Evolutionary conservation across 2,329 filamentous ascomycete genomes (phyloP), one percentile per base, ranked within the genome.

Genomic region (Beauveria rudraprayagi): DNA sequence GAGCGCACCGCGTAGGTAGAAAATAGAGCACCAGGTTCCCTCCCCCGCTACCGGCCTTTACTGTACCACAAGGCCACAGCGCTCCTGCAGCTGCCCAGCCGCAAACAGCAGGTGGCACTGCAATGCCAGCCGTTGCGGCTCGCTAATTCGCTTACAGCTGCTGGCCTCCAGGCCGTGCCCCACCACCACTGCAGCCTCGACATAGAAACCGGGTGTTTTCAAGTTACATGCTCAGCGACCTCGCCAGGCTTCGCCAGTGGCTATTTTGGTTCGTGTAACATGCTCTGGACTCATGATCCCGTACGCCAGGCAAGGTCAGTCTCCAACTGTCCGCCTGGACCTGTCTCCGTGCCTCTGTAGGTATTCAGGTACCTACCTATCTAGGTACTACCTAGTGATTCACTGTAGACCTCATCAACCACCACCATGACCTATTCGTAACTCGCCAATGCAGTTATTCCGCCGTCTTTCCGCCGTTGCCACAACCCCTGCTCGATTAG

Each of bases 61-160:
- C 53, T 46, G 53, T 56, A 46, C 30, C 41, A 56, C 53, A 46
- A 41, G 46, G 28, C 53, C 26, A 17, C 24, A 16, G 53, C 40
- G 53, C n/a, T 30, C 41, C 53, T 56, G 53, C 53, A 47, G 40
- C 53, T 44, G 43, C 26, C 53, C 53, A 46, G 53, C 53, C 41
- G 53, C 53, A 56, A 56, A 56, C 53, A 56, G 53, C 53, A 56
- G 53, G 53, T 56, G 53, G 53, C 53, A 56, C 41, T 46, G 4
- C 28, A 56, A 51, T 28, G 14, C 26, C 48, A 19, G 16, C 24
- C 34, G 17, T 34, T 24, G 11, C 41, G 17, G 46, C 24, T 56
- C 41, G 53, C 43, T 56, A 56, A 46, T 37, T 47, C 53, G 40
- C 53, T 44, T 56, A 44, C 40, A 37, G 17, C n/a, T 46, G 53